phyloP scores from a whole-genome alignment of 2,329 filamentous ascomycete genomes.

The Pseudocercospora ulei region DNA sequence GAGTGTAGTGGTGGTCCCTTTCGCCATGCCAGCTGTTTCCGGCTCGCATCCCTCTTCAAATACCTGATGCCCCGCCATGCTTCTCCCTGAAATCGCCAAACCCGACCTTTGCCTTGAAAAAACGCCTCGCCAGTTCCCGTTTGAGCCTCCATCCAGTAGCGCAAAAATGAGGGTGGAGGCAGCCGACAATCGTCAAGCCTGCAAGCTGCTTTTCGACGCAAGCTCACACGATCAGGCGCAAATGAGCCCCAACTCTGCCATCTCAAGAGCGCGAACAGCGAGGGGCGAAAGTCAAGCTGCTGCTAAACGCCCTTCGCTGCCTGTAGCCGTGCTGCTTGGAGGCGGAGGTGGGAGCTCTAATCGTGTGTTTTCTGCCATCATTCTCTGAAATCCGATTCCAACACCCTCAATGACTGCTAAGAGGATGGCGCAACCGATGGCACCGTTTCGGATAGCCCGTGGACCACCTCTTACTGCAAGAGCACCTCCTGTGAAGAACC shows the following conservation, averaged over 20 bases:
- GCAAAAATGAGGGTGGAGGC: conserved; percentile 8
- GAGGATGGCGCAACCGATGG: conserved; percentile 89
- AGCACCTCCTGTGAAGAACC: conserved; percentile 90
- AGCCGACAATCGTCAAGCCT: conserved; percentile 6
- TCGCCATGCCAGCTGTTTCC: not conserved
- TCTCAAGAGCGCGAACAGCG: conserved; percentile 18
- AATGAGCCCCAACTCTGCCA: conserved; percentile 23
- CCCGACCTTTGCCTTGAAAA: not conserved
- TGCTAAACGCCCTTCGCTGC: conserved; percentile 30
- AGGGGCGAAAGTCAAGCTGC: conserved; percentile 22
- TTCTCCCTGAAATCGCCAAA: conserved; percentile 1
- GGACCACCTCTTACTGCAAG: conserved; percentile 85
- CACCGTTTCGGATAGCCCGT: conserved; percentile 85
- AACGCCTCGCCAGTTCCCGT: conserved; percentile 7
- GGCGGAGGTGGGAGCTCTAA: conserved; percentile 53
- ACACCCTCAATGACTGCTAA: conserved; percentile 95
- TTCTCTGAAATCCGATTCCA: conserved; percentile 86
- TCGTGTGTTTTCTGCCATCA: conserved; percentile 83
- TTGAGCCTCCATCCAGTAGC: conserved; percentile 7
- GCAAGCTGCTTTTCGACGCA: conserved; percentile 7
- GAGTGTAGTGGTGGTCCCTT: conserved; percentile 12
- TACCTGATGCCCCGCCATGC: conserved; percentile 3
- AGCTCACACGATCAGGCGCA: conserved; percentile 15
- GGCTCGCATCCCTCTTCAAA: conserved; percentile 1
- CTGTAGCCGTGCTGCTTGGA: conserved; percentile 25